Evolutionary conservation across 176 grass and related monocot species (phyloP).

Genomic region (Aegilops sharonensis): DNA sequence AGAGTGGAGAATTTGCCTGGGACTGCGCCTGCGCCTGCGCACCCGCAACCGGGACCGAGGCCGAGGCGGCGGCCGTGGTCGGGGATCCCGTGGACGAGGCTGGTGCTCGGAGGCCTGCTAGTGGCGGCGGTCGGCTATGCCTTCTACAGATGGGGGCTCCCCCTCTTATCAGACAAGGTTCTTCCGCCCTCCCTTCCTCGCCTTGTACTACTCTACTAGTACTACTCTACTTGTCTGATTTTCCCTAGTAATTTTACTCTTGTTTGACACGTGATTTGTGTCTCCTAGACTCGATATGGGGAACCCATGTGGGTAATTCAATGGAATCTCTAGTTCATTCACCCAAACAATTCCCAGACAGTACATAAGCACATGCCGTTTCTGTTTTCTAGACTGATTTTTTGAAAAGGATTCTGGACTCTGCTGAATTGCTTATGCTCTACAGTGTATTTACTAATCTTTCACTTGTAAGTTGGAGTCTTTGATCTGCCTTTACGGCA

Average conservation of each 20-base stretch:
- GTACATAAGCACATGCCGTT: not conserved
- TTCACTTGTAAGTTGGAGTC: not conserved
- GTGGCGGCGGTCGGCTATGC: slow-evolving; percentile 38
- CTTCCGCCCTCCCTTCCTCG: not conserved
- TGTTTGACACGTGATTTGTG: no score
- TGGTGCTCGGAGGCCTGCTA: slow-evolving; percentile 39
- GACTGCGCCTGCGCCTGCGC: not conserved
- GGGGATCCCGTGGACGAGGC: slow-evolving; percentile 49
- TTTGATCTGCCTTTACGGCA: not conserved
- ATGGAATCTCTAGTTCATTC: no score
- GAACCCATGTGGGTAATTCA: no score
- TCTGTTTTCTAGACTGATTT: not conserved
- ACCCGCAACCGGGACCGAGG: not conserved
- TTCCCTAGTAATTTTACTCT: not conserved
- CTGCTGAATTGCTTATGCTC: not conserved
- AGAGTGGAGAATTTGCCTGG: not conserved
- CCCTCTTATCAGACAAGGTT: slow-evolving; percentile 91
- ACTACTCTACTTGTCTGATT: no score
- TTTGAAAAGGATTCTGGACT: not conserved
- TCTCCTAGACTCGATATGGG: no score
- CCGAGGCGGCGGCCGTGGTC: slow-evolving; percentile 16
- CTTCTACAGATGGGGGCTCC: slow-evolving; percentile 76
- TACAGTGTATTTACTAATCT: not conserved
- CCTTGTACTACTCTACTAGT: not conserved
- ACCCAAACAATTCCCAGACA: not conserved